Evolutionary conservation across 208 protist genomes (phyloP).

Genomic region (Acanthamoeba culbertsoni): DNA sequence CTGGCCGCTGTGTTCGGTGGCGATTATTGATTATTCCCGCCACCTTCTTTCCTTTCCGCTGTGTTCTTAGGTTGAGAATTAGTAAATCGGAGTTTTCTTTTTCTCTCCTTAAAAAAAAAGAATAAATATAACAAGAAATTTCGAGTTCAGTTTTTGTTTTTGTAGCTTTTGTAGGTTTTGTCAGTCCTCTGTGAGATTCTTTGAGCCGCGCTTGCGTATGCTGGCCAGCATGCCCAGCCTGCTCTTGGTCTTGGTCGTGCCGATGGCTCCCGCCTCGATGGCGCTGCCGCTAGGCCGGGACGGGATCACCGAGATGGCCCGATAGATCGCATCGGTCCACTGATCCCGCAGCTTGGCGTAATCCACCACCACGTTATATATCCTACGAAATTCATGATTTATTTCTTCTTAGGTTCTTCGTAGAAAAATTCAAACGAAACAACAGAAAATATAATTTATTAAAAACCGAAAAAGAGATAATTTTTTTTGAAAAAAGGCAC

Average conservation of each 20-base stretch:
- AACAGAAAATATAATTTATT: background rate
- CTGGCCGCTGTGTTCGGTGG: background rate
- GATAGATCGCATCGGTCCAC: slow-evolving; percentile 3
- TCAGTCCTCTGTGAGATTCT: background rate
- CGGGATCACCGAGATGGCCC: slow-evolving; percentile 12
- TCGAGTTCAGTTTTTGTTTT: too few species aligned
- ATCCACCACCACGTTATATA: background rate
- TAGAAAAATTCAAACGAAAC: background rate
- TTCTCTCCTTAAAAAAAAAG: too few species aligned
- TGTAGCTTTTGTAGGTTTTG: too few species aligned
- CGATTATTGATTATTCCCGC: too few species aligned
- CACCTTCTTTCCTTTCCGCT: too few species aligned
- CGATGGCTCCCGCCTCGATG: background rate
- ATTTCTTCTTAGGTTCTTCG: background rate
- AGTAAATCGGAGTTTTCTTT: too few species aligned
- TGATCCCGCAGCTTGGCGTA: background rate
- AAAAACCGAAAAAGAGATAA: background rate
- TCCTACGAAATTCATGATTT: too few species aligned
- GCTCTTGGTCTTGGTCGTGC: background rate
- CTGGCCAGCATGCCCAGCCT: background rate
- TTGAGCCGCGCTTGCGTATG: background rate
- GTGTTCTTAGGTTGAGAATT: too few species aligned
- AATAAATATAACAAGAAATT: too few species aligned
- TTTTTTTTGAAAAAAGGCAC: background rate
- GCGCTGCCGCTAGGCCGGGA: background rate